Conservation (phyloP, 179 eudicot genomes). For the Sideroxylon spinosum region DNA sequence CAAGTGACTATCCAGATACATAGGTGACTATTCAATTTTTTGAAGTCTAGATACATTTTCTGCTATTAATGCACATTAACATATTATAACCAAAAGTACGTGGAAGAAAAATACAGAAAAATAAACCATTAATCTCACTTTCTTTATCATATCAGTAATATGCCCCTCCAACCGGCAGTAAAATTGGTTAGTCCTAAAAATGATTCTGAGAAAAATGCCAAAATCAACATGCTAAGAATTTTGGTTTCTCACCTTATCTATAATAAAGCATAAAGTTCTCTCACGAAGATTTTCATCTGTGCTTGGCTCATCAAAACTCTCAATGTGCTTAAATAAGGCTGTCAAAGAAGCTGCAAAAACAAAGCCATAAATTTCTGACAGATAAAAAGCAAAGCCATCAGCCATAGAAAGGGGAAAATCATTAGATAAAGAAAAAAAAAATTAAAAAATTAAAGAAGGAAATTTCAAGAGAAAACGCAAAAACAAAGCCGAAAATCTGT, state of each 20-base stretch:
- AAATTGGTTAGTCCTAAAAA: conserved; percentile 4
- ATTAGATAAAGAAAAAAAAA: too few species aligned
- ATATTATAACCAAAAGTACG: neutral
- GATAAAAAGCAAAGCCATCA: neutral
- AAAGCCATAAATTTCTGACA: neutral
- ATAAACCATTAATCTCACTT: conserved; percentile 34
- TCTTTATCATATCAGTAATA: conserved; percentile 85
- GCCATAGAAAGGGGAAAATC: neutral
- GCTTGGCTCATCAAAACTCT: conserved; percentile 64
- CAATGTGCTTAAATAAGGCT: conserved; percentile 86
- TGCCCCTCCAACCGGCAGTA: conserved; percentile 88
- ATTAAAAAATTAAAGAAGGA: neutral
- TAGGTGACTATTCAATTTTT: too few species aligned
- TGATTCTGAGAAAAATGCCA: neutral
- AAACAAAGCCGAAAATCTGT: too few species aligned
- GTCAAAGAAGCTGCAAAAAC: conserved; percentile 70
- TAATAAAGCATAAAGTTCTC: conserved; percentile 68
- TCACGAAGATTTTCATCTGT: conserved; percentile 86
- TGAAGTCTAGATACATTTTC: too few species aligned
- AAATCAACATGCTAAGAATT: conserved; percentile 3
- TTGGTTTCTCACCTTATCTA: conserved; percentile 65
- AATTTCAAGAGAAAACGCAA: neutral
- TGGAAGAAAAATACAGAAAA: neutral
- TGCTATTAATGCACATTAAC: too few species aligned
- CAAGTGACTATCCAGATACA: too few species aligned